Evolutionary conservation across 805 yeast species (phyloP).

Genomic region (Metschnikowia picachoensis): DNA sequence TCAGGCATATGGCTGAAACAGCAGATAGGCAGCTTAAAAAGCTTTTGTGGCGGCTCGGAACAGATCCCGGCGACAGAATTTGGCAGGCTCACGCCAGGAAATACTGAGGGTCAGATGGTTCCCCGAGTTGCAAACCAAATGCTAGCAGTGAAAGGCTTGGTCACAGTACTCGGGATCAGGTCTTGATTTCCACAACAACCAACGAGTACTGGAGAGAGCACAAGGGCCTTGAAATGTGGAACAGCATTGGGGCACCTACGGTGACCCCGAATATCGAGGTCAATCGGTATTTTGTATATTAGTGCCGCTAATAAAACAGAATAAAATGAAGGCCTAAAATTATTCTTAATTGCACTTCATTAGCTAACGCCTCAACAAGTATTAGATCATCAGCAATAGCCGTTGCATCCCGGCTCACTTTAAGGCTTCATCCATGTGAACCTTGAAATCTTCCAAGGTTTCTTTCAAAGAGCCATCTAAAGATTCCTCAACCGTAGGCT

Average conservation of each 20-base stretch:
- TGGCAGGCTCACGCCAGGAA: constrained; percentile 70
- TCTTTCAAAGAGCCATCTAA: constrained; percentile 5
- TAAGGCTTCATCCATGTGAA: constrained; percentile 3
- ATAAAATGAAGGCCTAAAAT: background rate
- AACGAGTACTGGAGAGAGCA: constrained; percentile 66
- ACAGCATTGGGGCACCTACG: constrained; percentile 57
- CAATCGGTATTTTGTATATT: background rate
- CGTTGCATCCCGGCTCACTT: background rate
- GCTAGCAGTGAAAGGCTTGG: constrained; percentile 49
- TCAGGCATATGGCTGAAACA: constrained; percentile 51
- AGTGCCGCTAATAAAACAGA: no score
- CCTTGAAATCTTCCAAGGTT: constrained; percentile 3
- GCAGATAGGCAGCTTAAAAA: constrained; percentile 44
- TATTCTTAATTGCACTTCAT: background rate
- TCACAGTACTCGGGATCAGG: constrained; percentile 44
- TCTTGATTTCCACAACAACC: constrained; percentile 56
- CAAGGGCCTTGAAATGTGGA: constrained; percentile 57
- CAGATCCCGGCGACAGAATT: constrained; percentile 55
- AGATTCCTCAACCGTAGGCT: constrained; percentile 1
- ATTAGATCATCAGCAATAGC: background rate
- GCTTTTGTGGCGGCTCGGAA: constrained; percentile 47
- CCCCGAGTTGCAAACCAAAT: constrained; percentile 53
- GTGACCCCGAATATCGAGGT: constrained; percentile 25
- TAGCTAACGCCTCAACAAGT: no score
- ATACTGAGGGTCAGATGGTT: constrained; percentile 49